phyloP scores from a whole-genome alignment of 768 basidiomycete species.

The Amanita muscaria region DNA sequence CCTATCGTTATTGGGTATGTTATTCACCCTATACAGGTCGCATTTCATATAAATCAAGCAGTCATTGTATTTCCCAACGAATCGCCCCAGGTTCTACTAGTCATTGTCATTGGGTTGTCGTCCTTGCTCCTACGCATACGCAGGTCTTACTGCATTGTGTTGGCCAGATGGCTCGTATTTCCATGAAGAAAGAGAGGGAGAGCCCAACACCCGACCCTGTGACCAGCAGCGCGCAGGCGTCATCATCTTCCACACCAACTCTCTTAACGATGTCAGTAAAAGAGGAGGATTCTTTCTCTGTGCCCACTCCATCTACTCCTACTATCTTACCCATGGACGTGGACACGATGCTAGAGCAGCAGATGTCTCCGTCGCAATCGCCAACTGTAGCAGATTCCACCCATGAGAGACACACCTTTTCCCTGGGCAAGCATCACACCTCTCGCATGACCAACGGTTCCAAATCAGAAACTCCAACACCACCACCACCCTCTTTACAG shows the following conservation, averaged over 20 bases:
- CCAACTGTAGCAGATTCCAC: conserved; percentile 26
- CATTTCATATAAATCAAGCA: too few relatives aligned
- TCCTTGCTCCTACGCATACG: too few relatives aligned
- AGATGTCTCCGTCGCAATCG: conserved; percentile 26
- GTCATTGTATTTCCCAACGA: too few relatives aligned
- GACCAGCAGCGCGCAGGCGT: conserved; percentile 14
- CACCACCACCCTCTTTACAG: conserved; percentile 30
- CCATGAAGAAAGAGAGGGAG: conserved; percentile 15
- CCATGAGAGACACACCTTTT: conserved; percentile 26
- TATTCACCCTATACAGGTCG: too few relatives aligned
- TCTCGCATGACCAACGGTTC: conserved; percentile 23
- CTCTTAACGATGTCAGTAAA: conserved; percentile 17
- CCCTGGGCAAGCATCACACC: conserved; percentile 27
- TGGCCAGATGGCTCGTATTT: conserved; percentile 2
- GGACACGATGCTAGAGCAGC: conserved; percentile 24
- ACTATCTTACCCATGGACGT: conserved; percentile 20
- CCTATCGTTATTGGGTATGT: conserved; percentile 6
- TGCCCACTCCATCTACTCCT: conserved; percentile 19
- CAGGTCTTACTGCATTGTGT: background rate
- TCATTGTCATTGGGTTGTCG: too few relatives aligned
- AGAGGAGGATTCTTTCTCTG: conserved; percentile 22
- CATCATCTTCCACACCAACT: conserved; percentile 19
- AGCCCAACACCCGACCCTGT: conserved; percentile 12
- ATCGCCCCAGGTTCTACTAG: too few relatives aligned
- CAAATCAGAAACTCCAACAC: conserved; percentile 32